Conservation (phyloP, 192 early-diverging fungal species). For the Gonapodya sp. region DNA sequence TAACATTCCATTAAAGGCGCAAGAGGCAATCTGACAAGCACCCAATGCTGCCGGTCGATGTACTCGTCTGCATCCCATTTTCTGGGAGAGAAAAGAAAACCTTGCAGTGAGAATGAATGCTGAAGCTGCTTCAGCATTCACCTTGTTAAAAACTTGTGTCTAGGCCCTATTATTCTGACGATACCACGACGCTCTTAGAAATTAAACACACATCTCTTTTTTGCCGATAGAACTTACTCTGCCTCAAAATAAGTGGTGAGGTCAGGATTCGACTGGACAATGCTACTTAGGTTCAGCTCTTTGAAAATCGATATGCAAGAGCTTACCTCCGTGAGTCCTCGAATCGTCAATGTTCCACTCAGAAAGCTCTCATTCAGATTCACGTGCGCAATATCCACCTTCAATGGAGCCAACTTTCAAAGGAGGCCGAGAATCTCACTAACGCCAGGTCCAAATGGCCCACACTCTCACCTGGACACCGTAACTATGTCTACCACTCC, state of each 20-base stretch:
- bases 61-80: slow-evolving; percentile 75
- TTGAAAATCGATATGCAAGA: background rate
- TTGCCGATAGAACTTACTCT: slow-evolving; percentile 11
- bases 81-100: background rate
- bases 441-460: too few species aligned
- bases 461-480: background rate
- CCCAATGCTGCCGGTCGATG: slow-evolving; percentile 70
- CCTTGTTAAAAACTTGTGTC: slow-evolving; percentile 64
- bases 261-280: background rate
- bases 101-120: background rate
- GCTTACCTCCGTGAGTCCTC: slow-evolving; percentile 56
- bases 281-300: background rate
- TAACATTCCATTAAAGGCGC: background rate
- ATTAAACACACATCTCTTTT: background rate
- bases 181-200: slow-evolving; percentile 29
- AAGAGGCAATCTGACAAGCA: slow-evolving; percentile 21
- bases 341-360: slow-evolving; percentile 75
- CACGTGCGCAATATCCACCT: slow-evolving; percentile 35
- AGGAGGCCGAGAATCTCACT: too few species aligned
- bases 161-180: slow-evolving; percentile 72
- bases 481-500: background rate
- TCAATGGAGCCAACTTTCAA: too few species aligned
- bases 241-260: background rate
- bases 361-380: slow-evolving; percentile 60
- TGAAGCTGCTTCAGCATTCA: background rate